Percentiles rank a stretch among this genome's conserved stretches.
Evolutionary conservation across 305 asterid species (phyloP).

Genomic region (Fraxinus latifolia): DNA sequence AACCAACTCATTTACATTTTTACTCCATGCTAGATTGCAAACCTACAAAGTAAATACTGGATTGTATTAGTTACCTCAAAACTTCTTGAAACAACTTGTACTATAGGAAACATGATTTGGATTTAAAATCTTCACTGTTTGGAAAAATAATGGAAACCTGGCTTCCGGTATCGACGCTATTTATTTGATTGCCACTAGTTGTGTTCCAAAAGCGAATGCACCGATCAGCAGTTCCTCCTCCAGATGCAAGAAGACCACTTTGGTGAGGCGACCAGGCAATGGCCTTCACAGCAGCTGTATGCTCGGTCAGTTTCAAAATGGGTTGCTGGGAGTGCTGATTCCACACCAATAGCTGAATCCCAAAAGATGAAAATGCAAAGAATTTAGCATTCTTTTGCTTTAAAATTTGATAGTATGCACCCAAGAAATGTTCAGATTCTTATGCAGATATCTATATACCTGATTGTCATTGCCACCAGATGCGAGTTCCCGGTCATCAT

Average conservation of each 20-base stretch:
- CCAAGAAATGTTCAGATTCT: not conserved
- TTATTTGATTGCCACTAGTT: constrained; percentile 72
- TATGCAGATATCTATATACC: constrained; percentile 29
- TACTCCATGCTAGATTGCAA: constrained; percentile 95
- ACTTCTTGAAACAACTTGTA: not conserved
- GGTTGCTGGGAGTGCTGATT: constrained; percentile 85
- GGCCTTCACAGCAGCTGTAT: constrained; percentile 96
- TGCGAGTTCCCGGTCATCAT: constrained; percentile 96
- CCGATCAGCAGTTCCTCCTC: constrained; percentile 99
- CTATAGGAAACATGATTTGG: not conserved
- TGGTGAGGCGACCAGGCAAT: constrained; percentile 98
- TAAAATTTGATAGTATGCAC: not conserved
- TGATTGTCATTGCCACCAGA: constrained; percentile 99
- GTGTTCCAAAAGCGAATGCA: constrained; percentile 99
- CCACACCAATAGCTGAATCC: constrained; percentile 79
- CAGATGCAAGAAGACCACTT: constrained; percentile 79
- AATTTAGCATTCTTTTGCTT: not conserved
- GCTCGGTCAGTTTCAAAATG: constrained; percentile 74
- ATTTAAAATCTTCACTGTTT: not conserved
- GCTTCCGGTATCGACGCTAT: constrained; percentile 88
- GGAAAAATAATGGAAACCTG: constrained; percentile 42
- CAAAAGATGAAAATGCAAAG: constrained; percentile 2
- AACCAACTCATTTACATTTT: constrained; percentile 87
- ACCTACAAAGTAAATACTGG: constrained; percentile 38
- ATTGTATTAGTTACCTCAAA: not conserved